Evolutionary conservation across 2,329 filamentous ascomycete species (phyloP), one percentile per base, ranked within the genome.

Genomic region (Fusarium oxysporum): DNA sequence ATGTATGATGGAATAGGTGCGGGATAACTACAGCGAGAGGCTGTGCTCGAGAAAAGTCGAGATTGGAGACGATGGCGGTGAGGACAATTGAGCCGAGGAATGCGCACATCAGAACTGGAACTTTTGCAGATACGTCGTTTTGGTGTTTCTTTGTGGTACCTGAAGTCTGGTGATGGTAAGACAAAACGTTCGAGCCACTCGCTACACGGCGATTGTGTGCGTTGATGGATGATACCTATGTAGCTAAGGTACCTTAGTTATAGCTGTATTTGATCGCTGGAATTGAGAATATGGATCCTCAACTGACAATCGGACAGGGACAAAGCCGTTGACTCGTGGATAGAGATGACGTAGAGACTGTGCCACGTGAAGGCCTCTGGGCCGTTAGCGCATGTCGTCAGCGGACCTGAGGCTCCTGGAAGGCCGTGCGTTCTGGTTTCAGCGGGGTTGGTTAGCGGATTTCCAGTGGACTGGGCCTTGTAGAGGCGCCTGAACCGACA

Each of bases 311-410:
- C 17, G n/a, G 50, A 68, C 48, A 50, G n/a, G 35, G 57, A 55
- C 48, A 62, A 35, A 50, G 33, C 43, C 50, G 51, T 65, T 54
- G 55, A 50, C 64, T 68, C 41, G 44, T 41, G 54, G 61, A 43
- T 50, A 23, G 47, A 21, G 43, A 70, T 72, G 70, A 73, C 70
- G 70, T 72, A 72, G 60, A 45, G 23, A 32, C 13, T n/a, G 19
- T 32, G 56, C 66, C 70, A 72, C 70, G 70, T 72, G 70, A 72
- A 72, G 60, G 30, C 44, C 53, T 44, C 44, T 51, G 38, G 41
- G 28, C 37, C 44, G 50, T 53, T 72, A 73, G 65, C 70, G 60
- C 45, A 73, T 72, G 70, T 66, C 70, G 65, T 73, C 70, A 73
- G 70, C 70, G 70, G 70, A 71, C 61, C 56, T 67, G 60, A 62